Evolutionary conservation across 2,329 filamentous ascomycete genomes (phyloP).

Genomic region (Arachnomyces sp.): DNA sequence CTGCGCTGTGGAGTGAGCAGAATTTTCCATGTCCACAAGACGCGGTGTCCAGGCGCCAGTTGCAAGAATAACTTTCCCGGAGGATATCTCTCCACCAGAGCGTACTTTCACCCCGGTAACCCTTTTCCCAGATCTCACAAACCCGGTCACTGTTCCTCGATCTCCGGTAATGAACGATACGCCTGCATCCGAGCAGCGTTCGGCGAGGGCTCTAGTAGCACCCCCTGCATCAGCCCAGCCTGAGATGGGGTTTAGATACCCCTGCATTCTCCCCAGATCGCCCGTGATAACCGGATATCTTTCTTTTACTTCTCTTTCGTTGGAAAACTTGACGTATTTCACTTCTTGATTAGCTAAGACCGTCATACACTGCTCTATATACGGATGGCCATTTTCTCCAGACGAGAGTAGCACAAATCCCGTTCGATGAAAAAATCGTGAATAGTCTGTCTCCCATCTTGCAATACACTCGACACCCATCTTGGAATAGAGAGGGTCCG

Average conservation of each 20-base stretch:
- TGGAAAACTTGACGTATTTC: constrained; percentile 24
- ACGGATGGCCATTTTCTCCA: constrained; percentile 24
- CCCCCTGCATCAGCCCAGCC: constrained; percentile 41
- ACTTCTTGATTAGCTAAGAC: constrained; percentile 32
- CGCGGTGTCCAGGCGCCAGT: constrained; percentile 80
- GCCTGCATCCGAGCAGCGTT: constrained; percentile 28
- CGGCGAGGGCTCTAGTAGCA: constrained; percentile 30
- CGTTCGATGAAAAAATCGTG: constrained; percentile 22
- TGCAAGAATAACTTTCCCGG: constrained; percentile 70
- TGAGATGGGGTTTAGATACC: constrained; percentile 41
- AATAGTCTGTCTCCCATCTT: constrained; percentile 52
- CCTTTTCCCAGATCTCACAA: constrained; percentile 8
- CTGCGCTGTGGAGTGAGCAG: constrained; percentile 75
- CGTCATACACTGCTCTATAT: constrained; percentile 22
- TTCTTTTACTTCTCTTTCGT: constrained; percentile 17
- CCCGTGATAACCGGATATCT: too few species aligned
- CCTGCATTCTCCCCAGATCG: constrained; percentile 20
- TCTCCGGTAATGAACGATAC: constrained; percentile 29
- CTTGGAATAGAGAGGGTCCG: constrained; percentile 65
- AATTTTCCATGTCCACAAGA: constrained; percentile 69
- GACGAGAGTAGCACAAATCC: constrained; percentile 37
- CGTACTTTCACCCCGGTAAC: constrained; percentile 45
- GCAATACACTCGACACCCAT: constrained; percentile 65
- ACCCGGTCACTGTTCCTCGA: constrained; percentile 27
- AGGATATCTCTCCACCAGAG: constrained; percentile 46